A percentile compares a stretch with the other conserved stretches of the same genome.
These are phyloP conservation scores for Bromus sterilis DNA, from an alignment of 176 grass and related monocot genomes.

Conservation along the genomic window DNA sequence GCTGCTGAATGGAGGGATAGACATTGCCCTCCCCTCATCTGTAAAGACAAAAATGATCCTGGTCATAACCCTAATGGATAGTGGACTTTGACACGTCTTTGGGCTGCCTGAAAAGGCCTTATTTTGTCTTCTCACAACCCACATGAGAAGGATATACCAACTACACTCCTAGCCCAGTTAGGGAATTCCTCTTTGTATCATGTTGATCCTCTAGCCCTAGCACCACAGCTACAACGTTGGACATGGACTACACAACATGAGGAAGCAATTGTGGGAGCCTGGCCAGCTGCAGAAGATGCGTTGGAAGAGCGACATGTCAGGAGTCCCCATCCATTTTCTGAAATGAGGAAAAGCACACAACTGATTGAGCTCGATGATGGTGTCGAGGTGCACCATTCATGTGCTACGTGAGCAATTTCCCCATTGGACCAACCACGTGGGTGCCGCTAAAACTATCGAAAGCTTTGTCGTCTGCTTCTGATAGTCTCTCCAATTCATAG, in stretches of 20 bases:
- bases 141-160: too few species aligned
- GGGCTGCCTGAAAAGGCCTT: too few species aligned
- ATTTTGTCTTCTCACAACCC: too few species aligned
- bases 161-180: not conserved
- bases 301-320: constrained; percentile 47
- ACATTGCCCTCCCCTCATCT: too few species aligned
- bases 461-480: not conserved
- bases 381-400: too few species aligned
- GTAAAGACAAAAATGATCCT: too few species aligned
- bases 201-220: not conserved
- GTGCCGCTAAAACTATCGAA: not conserved
- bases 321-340: constrained; percentile 67
- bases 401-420: too few species aligned
- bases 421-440: not conserved
- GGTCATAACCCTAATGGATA: too few species aligned
- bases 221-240: constrained; percentile 34
- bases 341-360: not conserved
- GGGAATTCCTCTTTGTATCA: not conserved
- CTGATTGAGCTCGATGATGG: too few species aligned
- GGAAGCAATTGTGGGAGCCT: constrained; percentile 46
- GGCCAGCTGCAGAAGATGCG: constrained; percentile 69
- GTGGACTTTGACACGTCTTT: too few species aligned
- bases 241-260: constrained; percentile 66
- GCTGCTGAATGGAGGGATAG: too few species aligned
- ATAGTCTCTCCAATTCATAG: not conserved